Percentiles rank a stretch among this genome's conserved stretches.
These are phyloP conservation scores for Beta lomatogona DNA, from an alignment of 179 eudicot species.

Conservation along the genomic window DNA sequence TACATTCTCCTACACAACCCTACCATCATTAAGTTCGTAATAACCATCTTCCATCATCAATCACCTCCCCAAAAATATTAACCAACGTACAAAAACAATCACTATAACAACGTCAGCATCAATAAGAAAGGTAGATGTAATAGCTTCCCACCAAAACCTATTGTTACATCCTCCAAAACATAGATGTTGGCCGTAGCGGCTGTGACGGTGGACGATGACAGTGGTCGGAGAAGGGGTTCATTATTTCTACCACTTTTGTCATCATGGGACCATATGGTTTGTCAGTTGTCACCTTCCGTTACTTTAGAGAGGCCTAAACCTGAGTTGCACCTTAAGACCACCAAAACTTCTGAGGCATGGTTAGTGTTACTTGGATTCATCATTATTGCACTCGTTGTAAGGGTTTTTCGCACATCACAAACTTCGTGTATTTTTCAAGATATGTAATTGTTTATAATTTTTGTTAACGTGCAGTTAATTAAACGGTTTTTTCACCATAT, in stretches of 20 bases:
- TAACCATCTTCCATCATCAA: background rate
- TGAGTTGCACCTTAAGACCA: background rate
- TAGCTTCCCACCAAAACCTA: too few species aligned
- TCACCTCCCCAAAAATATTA: background rate
- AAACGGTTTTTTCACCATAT: too few species aligned
- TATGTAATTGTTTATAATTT: too few species aligned
- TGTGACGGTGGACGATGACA: background rate
- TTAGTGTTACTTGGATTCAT: background rate
- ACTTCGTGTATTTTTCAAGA: too few species aligned
- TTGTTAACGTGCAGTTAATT: too few species aligned
- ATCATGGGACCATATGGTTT: background rate
- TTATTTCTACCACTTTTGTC: background rate
- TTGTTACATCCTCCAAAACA: background rate
- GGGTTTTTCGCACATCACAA: background rate
- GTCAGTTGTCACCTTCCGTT: background rate
- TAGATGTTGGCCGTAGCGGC: background rate
- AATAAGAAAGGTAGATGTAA: too few species aligned
- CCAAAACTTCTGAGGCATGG: background rate
- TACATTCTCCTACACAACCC: background rate
- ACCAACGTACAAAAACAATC: background rate
- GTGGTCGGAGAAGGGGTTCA: background rate
- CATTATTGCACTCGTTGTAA: background rate
- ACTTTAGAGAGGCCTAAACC: background rate
- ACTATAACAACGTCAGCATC: background rate
- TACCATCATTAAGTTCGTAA: too few species aligned